These are phyloP conservation scores for Ogataea sp. DNA, from an alignment of 805 yeast species.

Conservation along the genomic window DNA sequence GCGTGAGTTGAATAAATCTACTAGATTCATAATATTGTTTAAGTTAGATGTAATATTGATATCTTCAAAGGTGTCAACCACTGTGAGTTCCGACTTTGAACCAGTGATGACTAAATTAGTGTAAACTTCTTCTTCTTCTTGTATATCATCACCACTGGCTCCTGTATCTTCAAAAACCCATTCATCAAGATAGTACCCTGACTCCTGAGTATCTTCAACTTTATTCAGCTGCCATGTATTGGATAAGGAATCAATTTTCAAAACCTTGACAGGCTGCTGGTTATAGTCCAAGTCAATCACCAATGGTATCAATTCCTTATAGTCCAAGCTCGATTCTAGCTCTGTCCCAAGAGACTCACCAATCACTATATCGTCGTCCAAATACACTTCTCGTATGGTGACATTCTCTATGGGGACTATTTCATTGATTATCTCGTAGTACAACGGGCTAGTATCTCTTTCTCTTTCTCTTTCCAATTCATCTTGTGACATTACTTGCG, in stretches of 20 bases:
- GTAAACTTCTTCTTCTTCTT: neutral
- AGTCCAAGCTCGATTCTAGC: too few relatives aligned
- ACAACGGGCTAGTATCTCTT: too few relatives aligned
- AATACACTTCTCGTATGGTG: too few relatives aligned
- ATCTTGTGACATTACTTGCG: too few relatives aligned
- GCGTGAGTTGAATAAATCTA: slow-evolving; percentile 6
- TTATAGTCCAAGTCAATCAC: neutral
- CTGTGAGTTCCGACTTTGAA: slow-evolving; percentile 3
- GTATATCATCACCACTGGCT: neutral
- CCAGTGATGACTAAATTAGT: slow-evolving; percentile 2
- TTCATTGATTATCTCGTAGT: too few relatives aligned
- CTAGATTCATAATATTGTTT: slow-evolving; percentile 5
- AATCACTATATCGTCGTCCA: too few relatives aligned
- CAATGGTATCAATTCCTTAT: neutral
- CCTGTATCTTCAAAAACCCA: slow-evolving; percentile 1
- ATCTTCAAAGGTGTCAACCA: slow-evolving; percentile 1
- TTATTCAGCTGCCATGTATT: neutral
- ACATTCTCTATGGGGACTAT: too few relatives aligned
- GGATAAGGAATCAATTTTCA: neutral
- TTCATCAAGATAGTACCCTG: too few relatives aligned
- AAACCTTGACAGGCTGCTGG: too few relatives aligned
- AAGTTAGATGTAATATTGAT: slow-evolving; percentile 2
- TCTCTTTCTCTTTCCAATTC: too few relatives aligned
- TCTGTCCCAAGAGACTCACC: too few relatives aligned
- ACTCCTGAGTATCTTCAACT: too few relatives aligned